Percentiles rank a stretch among this genome's conserved stretches.
Evolutionary conservation across 2,329 filamentous ascomycete genomes (phyloP).

Genomic region (Dendryphion nanum): DNA sequence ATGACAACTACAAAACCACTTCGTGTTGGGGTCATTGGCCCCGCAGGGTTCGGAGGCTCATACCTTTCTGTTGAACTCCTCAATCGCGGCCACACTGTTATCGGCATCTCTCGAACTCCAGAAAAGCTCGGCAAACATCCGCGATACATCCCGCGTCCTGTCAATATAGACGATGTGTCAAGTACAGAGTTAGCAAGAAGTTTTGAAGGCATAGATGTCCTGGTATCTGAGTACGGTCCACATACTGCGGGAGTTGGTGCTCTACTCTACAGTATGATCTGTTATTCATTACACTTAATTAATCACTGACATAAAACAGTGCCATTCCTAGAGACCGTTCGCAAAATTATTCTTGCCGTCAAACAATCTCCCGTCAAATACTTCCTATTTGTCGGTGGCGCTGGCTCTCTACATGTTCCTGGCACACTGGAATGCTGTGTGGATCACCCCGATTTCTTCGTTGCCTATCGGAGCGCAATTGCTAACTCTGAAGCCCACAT

Average conservation of each 20-base stretch:
- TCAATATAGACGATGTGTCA: slow-evolving; percentile 24
- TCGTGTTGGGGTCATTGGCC: slow-evolving; percentile 31
- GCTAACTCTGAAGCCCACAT: slow-evolving; percentile 35
- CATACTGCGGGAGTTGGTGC: slow-evolving; percentile 29
- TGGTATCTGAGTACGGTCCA: slow-evolving; percentile 35
- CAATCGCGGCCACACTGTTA: slow-evolving; percentile 32
- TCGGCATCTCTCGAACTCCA: slow-evolving; percentile 34
- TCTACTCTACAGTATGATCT: slow-evolving; percentile 27
- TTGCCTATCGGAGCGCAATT: slow-evolving; percentile 35
- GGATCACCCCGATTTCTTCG: slow-evolving; percentile 34
- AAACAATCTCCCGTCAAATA: slow-evolving; percentile 25
- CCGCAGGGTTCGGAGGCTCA: slow-evolving; percentile 35
- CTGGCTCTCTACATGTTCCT: slow-evolving; percentile 31
- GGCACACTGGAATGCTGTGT: slow-evolving; percentile 18
- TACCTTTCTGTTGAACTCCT: slow-evolving; percentile 34
- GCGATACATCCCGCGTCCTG: slow-evolving; percentile 23
- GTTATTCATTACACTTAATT: background rate
- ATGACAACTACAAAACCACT: slow-evolving; percentile 13
- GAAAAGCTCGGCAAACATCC: slow-evolving; percentile 30
- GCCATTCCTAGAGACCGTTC: slow-evolving; percentile 34
- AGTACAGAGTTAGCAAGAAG: slow-evolving; percentile 23
- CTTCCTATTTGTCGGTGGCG: slow-evolving; percentile 37
- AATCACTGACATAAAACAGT: slow-evolving; percentile 13
- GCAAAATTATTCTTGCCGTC: slow-evolving; percentile 33
- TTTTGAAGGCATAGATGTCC: slow-evolving; percentile 29